A percentile compares a stretch with the other conserved stretches of the same genome.
Evolutionary conservation across 2,329 filamentous ascomycete species (phyloP).

Genomic region (Geoglossum cookeanum): DNA sequence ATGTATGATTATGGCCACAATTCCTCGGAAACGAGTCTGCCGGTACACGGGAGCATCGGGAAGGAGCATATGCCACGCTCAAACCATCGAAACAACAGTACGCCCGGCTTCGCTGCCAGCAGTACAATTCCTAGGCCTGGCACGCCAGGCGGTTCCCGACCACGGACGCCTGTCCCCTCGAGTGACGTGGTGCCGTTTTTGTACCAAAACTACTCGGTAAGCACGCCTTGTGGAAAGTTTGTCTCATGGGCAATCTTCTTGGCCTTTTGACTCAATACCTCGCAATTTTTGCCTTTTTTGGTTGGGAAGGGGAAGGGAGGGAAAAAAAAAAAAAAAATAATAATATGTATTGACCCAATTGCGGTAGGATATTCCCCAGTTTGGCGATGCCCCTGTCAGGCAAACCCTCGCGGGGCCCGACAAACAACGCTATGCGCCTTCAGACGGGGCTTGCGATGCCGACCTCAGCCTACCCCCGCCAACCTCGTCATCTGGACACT

Average conservation of each 20-base stretch:
- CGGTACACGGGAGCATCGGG: conserved; percentile 23
- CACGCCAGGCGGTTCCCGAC: conserved; percentile 58
- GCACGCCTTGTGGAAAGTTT: conserved; percentile 17
- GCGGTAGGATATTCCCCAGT: conserved; percentile 49
- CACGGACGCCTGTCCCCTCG: conserved; percentile 67
- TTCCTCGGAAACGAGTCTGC: conserved; percentile 52
- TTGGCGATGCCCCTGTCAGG: conserved; percentile 60
- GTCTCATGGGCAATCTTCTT: neutral
- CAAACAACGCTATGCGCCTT: conserved; percentile 42
- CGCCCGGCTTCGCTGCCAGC: conserved; percentile 41
- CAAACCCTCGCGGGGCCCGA: conserved; percentile 50
- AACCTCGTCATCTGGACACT: conserved; percentile 29
- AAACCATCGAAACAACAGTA: conserved; percentile 60
- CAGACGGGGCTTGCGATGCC: conserved; percentile 23
- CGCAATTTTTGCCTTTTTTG: neutral
- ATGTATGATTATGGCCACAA: conserved; percentile 36
- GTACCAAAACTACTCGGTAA: conserved; percentile 68
- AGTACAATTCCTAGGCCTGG: conserved; percentile 32
- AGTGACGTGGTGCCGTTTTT: conserved; percentile 96
- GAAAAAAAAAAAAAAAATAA: too few relatives aligned
- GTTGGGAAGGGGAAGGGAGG: too few relatives aligned
- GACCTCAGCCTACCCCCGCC: conserved; percentile 34
- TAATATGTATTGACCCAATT: neutral
- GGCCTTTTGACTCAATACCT: neutral
- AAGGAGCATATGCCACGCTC: conserved; percentile 46